Conservation (phyloP, 371 early-diverging fungal species). For the Mucor ambiguus region DNA sequence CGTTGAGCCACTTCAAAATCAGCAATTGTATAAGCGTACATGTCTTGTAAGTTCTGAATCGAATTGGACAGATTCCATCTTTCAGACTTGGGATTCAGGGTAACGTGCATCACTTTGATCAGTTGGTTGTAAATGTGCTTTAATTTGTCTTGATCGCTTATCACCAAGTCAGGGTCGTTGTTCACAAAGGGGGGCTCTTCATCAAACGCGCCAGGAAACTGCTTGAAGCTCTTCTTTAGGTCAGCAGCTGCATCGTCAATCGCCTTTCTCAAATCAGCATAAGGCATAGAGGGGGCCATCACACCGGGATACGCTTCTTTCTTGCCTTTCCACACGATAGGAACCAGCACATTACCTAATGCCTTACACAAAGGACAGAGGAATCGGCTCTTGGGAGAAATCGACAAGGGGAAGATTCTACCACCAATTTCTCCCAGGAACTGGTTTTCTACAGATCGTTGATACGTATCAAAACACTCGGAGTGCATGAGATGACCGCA, state of each 20-base stretch:
- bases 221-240: constrained; percentile 7
- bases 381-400: constrained; percentile 62
- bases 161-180: constrained; percentile 24
- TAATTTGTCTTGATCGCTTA: constrained; percentile 27
- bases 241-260: constrained; percentile 15
- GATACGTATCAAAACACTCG: constrained; percentile 86
- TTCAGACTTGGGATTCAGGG: neutral
- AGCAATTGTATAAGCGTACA: constrained; percentile 67
- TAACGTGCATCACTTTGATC: constrained; percentile 23
- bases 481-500: constrained; percentile 97
- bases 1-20: constrained; percentile 71
- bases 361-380: constrained; percentile 96
- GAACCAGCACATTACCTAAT: constrained; percentile 84
- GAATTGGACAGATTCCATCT: constrained; percentile 18
- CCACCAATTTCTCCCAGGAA: constrained; percentile 30
- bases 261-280: constrained; percentile 21
- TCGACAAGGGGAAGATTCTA: constrained; percentile 31
- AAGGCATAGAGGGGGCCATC: constrained; percentile 30
- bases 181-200: constrained; percentile 17
- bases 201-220: constrained; percentile 29
- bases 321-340: constrained; percentile 69
- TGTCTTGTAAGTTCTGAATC: constrained; percentile 37
- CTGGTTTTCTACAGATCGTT: constrained; percentile 63
- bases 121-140: constrained; percentile 34
- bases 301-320: constrained; percentile 64